phyloP scores from a whole-genome alignment of 257 asterid species.

The Solanum medicagineum region DNA sequence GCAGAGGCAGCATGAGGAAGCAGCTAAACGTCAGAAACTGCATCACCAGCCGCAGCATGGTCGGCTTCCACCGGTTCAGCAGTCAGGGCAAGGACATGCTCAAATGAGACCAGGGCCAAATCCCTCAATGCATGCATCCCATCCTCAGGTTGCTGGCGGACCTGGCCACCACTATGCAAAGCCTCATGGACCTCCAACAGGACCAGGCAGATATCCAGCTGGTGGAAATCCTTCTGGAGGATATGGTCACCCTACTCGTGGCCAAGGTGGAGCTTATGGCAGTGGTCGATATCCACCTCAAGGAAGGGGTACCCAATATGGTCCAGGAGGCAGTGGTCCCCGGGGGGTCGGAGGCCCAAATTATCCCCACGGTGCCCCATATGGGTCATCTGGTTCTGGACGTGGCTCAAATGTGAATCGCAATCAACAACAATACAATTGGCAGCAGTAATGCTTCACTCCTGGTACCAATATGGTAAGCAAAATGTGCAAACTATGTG shows the following conservation, averaged over 20 bases:
- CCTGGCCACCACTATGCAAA: constrained; percentile 64
- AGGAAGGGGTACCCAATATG: constrained; percentile 67
- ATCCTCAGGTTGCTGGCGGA: constrained; percentile 43
- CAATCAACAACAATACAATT: constrained; percentile 71
- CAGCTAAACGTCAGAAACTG: constrained; percentile 66
- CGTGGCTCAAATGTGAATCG: constrained; percentile 77
- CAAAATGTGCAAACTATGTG: not conserved
- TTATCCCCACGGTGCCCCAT: constrained; percentile 59
- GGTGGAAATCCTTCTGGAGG: constrained; percentile 70
- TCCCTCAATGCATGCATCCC: constrained; percentile 38
- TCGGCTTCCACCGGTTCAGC: constrained; percentile 82
- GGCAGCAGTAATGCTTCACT: constrained; percentile 61
- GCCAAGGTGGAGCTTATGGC: constrained; percentile 66
- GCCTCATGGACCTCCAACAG: constrained; percentile 69
- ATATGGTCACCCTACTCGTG: constrained; percentile 62
- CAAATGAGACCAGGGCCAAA: constrained; percentile 52
- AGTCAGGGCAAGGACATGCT: constrained; percentile 53
- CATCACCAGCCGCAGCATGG: constrained; percentile 77
- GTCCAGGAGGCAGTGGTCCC: constrained; percentile 51
- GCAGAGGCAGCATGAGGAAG: constrained; percentile 80
- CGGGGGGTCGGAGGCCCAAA: constrained; percentile 66
- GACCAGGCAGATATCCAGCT: constrained; percentile 68
- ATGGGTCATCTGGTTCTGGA: constrained; percentile 64
- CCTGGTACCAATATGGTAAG: not conserved
- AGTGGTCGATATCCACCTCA: constrained; percentile 69